Evolutionary conservation across 306 rosid genomes (phyloP).

Genomic region (Citrullus amarus): DNA sequence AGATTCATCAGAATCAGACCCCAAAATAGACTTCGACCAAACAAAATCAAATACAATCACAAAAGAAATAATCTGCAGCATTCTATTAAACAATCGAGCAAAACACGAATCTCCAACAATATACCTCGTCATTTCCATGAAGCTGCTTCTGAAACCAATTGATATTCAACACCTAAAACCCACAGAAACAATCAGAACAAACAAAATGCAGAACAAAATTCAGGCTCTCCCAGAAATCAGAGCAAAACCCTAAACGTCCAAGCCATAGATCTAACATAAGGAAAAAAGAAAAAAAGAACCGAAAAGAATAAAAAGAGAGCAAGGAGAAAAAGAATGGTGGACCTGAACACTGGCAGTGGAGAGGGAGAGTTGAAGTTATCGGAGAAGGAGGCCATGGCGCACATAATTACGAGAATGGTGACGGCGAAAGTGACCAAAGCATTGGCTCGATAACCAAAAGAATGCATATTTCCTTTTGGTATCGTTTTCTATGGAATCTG

Average conservation of each 20-base stretch:
- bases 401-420: slow-evolving; percentile 46
- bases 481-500: background rate
- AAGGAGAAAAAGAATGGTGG: background rate
- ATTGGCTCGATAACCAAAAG: slow-evolving; percentile 49
- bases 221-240: background rate
- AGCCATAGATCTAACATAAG: slow-evolving; percentile 12
- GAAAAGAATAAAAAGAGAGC: background rate
- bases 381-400: slow-evolving; percentile 55
- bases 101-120: background rate
- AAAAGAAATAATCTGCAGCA: background rate
- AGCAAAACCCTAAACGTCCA: background rate
- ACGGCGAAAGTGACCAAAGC: slow-evolving; percentile 47
- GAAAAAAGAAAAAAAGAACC: too few relatives aligned
- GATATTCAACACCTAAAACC: slow-evolving; percentile 37
- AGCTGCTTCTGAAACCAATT: slow-evolving; percentile 72
- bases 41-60: background rate
- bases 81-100: background rate
- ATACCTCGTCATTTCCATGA: slow-evolving; percentile 60
- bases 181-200: background rate
- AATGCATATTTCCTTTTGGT: slow-evolving; percentile 32
- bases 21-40: background rate
- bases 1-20: background rate
- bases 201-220: background rate
- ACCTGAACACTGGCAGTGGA: slow-evolving; percentile 47
- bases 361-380: slow-evolving; percentile 47